phyloP scores from a whole-genome alignment of 306 rosid genomes.

The Argentina anserina region DNA sequence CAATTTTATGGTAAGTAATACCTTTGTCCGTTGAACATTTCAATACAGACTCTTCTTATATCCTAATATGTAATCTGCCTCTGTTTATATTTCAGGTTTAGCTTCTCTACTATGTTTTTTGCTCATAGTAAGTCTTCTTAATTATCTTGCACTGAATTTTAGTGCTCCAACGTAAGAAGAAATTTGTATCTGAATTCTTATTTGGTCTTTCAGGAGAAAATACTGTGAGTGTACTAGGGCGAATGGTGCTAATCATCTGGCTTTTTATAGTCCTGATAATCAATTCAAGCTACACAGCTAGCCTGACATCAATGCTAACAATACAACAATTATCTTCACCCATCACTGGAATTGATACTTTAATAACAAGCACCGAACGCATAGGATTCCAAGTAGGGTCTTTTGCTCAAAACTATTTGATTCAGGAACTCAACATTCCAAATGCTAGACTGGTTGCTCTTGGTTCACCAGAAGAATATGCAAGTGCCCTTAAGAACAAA shows the following conservation, averaged over 20 bases:
- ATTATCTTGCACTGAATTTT: constrained; percentile 4
- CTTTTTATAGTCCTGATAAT: constrained; percentile 46
- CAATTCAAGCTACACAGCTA: constrained; percentile 56
- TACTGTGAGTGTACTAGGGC: constrained; percentile 37
- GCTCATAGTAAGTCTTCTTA: constrained; percentile 42
- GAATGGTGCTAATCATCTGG: constrained; percentile 43
- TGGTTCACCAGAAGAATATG: constrained; percentile 52
- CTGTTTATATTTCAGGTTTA: constrained; percentile 40
- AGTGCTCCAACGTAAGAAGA: constrained; percentile 2
- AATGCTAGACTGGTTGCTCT: constrained; percentile 45
- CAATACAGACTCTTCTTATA: not conserved
- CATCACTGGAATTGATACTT: constrained; percentile 46
- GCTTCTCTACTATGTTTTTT: constrained; percentile 48
- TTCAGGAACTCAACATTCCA: constrained; percentile 37
- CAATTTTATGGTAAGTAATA: constrained; percentile 37
- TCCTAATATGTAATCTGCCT: not conserved
- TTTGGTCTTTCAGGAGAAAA: constrained; percentile 45
- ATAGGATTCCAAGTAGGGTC: constrained; percentile 58
- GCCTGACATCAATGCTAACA: constrained; percentile 52
- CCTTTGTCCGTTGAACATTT: not conserved
- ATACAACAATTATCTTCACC: constrained; percentile 43
- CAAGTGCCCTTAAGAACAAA: constrained; percentile 34
- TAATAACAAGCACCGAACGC: constrained; percentile 31
- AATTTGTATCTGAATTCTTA: not conserved
- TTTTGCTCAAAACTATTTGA: constrained; percentile 41